Conservation (phyloP, 1,139 yeast genomes). For the Wickerhamiella infanticola region DNA sequence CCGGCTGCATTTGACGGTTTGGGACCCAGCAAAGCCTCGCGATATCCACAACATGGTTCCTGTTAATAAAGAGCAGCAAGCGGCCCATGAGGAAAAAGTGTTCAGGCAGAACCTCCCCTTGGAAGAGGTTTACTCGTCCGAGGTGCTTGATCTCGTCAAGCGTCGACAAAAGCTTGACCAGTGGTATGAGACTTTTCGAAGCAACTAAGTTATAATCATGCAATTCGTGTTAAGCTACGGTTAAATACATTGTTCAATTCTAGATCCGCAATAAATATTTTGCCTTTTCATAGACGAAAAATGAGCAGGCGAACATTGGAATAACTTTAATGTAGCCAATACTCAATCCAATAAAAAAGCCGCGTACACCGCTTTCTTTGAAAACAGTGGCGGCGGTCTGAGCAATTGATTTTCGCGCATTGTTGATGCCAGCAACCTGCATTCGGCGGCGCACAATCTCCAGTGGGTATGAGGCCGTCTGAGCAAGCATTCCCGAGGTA, state of each 20-base stretch:
- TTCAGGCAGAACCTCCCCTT: slow-evolving; percentile 47
- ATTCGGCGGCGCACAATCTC: slow-evolving; percentile 88
- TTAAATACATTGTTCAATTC: neutral
- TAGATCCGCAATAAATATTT: slow-evolving; percentile 52
- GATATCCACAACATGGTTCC: slow-evolving; percentile 64
- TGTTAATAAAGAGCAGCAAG: slow-evolving; percentile 80
- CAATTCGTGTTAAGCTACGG: too few relatives aligned
- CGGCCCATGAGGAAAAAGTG: slow-evolving; percentile 56
- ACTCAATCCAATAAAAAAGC: slow-evolving; percentile 84
- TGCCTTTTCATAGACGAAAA: slow-evolving; percentile 81
- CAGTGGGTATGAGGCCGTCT: slow-evolving; percentile 93
- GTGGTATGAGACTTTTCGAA: slow-evolving; percentile 31
- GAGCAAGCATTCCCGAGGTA: slow-evolving; percentile 83
- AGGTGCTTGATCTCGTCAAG: slow-evolving; percentile 43
- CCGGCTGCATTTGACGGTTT: slow-evolving; percentile 59
- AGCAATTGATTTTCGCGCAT: slow-evolving; percentile 23
- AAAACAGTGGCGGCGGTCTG: slow-evolving; percentile 35
- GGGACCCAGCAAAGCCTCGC: slow-evolving; percentile 48
- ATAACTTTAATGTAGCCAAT: slow-evolving; percentile 90
- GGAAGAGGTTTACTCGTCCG: slow-evolving; percentile 47
- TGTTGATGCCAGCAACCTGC: slow-evolving; percentile 84
- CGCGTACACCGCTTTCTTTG: slow-evolving; percentile 54
- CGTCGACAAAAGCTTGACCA: slow-evolving; percentile 58
- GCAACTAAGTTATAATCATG: neutral
- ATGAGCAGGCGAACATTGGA: slow-evolving; percentile 96